Evolutionary conservation across 768 basidiomycete species (phyloP).

Genomic region (Termitomyces bulborhizus): DNA sequence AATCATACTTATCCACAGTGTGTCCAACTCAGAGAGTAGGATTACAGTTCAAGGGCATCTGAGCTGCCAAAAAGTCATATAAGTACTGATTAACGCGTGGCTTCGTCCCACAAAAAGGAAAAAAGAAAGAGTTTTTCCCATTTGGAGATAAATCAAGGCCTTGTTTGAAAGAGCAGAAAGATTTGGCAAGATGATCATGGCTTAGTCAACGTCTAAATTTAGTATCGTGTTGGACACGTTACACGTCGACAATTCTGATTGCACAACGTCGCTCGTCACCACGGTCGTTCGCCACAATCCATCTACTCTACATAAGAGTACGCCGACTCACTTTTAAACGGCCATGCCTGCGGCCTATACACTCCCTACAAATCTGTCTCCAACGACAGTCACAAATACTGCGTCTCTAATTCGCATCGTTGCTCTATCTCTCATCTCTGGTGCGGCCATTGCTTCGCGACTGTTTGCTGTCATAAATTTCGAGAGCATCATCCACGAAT

Average conservation of each 20-base stretch:
- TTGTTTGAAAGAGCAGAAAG: too few species aligned
- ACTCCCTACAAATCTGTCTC: slow-evolving; percentile 64
- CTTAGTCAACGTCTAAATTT: slow-evolving; percentile 14
- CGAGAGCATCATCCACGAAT: slow-evolving; percentile 99
- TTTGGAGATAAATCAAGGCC: too few species aligned
- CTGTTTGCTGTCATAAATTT: slow-evolving; percentile 97
- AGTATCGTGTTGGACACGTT: slow-evolving; percentile 14
- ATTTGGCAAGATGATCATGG: background rate
- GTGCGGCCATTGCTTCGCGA: slow-evolving; percentile 90
- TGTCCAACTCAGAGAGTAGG: too few species aligned
- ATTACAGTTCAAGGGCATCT: background rate
- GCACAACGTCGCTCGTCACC: slow-evolving; percentile 1
- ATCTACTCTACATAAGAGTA: slow-evolving; percentile 8
- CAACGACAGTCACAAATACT: slow-evolving; percentile 76
- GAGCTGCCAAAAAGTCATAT: too few species aligned
- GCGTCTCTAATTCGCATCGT: slow-evolving; percentile 86
- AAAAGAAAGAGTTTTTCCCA: too few species aligned
- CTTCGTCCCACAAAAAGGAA: too few species aligned
- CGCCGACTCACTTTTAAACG: slow-evolving; percentile 18
- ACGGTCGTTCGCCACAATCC: background rate
- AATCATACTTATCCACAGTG: too few species aligned
- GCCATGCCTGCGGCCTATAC: slow-evolving; percentile 73
- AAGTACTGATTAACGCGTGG: too few species aligned
- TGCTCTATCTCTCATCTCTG: slow-evolving; percentile 86
- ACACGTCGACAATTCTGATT: slow-evolving; percentile 13